Base-by-base conservation (phyloP, 306 rosid species). In the Cucurbita maxima region DNA sequence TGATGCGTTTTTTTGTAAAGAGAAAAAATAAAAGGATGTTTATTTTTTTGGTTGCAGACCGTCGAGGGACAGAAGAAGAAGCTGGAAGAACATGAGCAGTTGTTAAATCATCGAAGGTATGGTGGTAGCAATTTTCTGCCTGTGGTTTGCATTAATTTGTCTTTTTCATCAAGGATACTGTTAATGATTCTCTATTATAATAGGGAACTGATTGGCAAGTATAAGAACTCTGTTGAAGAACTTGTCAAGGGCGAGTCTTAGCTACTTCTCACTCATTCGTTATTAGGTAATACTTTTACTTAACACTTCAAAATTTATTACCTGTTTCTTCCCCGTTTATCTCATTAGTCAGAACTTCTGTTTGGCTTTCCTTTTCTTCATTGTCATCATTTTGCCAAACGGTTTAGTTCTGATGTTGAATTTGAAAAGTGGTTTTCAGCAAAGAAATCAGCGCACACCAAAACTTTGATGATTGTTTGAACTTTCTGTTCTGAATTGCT, bases 41-140 rank as follows among this genome's bases (percentile, higher is more conserved):
- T 30, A 30, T 30, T 75, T 84, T 80, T 74, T 52, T 78, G 72
- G 55, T 78, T 81, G 76, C 83, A 91, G 96, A 91, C 97, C 6
- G 99, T 91, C 52, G 98, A 94, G 78, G 91, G 92, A 36, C 96
- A 94, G 87, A 89, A 88, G 86, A 80, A 81, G 79, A 90, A 87
- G 79, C 79, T 89, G 41, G 92, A 89, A 75, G 96, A 90, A 88
- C 86, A 87, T 60, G 89, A 91, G 83, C 88, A 89, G 71, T 71
- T 85, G 81, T 81, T 89, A 60, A 86, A 82, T 84, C 96, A 89
- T 55, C 43, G 95, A 62, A 90, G 95, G 99, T 90, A 10, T 53
- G 80, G 81, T 18, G 22, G n/a, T 67, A 38, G 8, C 61, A 76
- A 34, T 56, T n/a, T 72, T 43, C 6, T 25, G 52, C 60, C 25